A percentile compares a stretch with the other conserved stretches of the same genome.
phyloP scores from a whole-genome alignment of 2,329 filamentous ascomycete genomes.

The Colletotrichum musae region DNA sequence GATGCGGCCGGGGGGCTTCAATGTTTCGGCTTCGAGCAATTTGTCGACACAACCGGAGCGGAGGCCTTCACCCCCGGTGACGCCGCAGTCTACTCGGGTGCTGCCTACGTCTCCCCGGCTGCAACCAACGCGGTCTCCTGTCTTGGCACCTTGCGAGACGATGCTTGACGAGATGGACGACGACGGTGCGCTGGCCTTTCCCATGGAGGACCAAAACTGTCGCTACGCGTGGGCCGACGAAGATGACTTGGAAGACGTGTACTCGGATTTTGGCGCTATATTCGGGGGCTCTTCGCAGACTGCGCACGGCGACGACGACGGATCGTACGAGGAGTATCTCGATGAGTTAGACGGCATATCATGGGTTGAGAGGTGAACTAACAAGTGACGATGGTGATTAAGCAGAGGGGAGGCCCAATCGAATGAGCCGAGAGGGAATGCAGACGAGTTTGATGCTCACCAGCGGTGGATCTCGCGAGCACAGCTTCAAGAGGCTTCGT shows the following conservation, averaged over 20 bases:
- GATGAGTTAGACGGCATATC: constrained; percentile 70
- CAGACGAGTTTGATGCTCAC: no score
- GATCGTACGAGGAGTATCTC: constrained; percentile 68
- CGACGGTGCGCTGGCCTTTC: constrained; percentile 63
- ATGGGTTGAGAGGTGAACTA: constrained; percentile 51
- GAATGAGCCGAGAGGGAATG: neutral
- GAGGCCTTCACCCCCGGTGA: constrained; percentile 6
- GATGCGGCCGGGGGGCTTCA: constrained; percentile 14
- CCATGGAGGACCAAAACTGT: constrained; percentile 61
- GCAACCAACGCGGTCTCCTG: constrained; percentile 28
- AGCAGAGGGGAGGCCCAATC: neutral
- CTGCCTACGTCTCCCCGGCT: constrained; percentile 30
- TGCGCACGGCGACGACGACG: constrained; percentile 52
- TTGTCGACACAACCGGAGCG: constrained; percentile 4
- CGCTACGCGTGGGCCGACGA: constrained; percentile 57
- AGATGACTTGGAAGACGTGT: constrained; percentile 66
- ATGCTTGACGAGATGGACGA: constrained; percentile 56
- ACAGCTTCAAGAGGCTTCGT: no score
- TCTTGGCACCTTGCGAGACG: constrained; percentile 49
- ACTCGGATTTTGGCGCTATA: constrained; percentile 68
- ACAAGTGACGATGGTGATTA: neutral
- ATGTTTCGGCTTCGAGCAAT: neutral
- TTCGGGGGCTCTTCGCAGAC: constrained; percentile 56
- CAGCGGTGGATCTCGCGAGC: no score
- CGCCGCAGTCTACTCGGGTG: constrained; percentile 3